Base-by-base conservation (phyloP, 441 rosid species). In the Populus tomentosa region DNA sequence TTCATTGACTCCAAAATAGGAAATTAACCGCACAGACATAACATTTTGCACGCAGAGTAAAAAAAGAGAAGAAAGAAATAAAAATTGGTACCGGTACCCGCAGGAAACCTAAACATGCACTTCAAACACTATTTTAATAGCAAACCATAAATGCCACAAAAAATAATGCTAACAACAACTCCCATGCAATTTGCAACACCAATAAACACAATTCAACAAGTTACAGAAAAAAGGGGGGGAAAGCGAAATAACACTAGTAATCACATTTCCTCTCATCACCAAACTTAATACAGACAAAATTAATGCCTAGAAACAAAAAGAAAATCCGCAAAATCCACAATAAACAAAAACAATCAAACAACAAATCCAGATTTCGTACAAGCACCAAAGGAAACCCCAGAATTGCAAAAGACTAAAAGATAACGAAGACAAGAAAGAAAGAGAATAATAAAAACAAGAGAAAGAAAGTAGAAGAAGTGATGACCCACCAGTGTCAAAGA, bases 401-500 rank as follows among this genome's bases (percentile, higher is more conserved):
- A 73, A 75, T 50, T 74, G 40, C 24, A 61, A 38, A 33, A n/a
- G 75, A 32, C 1, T 28, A 35, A 18, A 67, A 72, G 20, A 7
- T n/a, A 7, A 68, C 50, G 21, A 26, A 33, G 28, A 30, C 20
- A 32, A 32, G 26, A 3, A 4, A 6, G 56, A 59, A 32, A 38
- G 63, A 26, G 28, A 26, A 26, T 1, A 53, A 64, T 26, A 16
- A 26, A 26, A 26, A 26, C 28, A 26, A 26, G 28, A 26, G 28
- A 26, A 26, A 26, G 1, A 26, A 26, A 63, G 32, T 70, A 1
- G 28, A 76, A 66, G 59, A 73, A 46, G 69, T 11, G 76, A 75
- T 74, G 75, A 86, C 90, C 73, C 83, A 96, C 98, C 92, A 75
- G 97, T 82, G 84, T 96, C 99, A 82, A 91, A 96, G 86, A 91